Conservation (phyloP, 164 flowering plant species). For the Tetracentron sinense region DNA sequence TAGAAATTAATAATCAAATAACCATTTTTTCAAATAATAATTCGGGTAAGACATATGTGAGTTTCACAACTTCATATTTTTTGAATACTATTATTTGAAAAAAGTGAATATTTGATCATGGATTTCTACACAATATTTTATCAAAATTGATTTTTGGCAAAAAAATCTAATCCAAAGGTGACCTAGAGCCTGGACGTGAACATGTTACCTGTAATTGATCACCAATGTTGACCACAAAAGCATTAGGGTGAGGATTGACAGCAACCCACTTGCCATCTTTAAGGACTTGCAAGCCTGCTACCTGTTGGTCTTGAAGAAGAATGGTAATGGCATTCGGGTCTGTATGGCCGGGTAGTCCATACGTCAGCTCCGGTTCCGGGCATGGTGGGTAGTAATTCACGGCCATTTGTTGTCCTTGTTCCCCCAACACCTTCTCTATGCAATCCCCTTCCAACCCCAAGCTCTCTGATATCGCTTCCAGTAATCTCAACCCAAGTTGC, state of each 20-base stretch:
- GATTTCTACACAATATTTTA: no score
- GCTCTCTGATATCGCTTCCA: constrained; percentile 67
- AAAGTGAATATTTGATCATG: no score
- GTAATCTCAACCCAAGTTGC: constrained; percentile 45
- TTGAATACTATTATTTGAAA: no score
- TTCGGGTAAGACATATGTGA: no score
- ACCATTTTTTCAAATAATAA: no score
- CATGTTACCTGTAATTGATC: constrained; percentile 69
- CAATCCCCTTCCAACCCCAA: constrained; percentile 59
- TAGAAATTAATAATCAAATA: no score
- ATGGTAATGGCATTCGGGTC: constrained; percentile 83
- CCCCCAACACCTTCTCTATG: constrained; percentile 50
- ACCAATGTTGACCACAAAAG: constrained; percentile 78
- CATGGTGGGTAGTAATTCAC: constrained; percentile 78
- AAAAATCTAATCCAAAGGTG: no score
- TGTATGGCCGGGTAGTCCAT: constrained; percentile 73
- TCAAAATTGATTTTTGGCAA: no score
- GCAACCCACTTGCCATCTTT: constrained; percentile 69
- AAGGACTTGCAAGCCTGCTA: constrained; percentile 68
- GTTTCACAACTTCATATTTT: no score
- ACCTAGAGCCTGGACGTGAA: no score
- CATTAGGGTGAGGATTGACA: constrained; percentile 59
- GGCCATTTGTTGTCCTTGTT: constrained; percentile 91
- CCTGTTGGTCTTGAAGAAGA: constrained; percentile 61
- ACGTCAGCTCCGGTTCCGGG: constrained; percentile 78